Evolutionary conservation across 352 stramenopile genomes (phyloP).

Genomic region (Globisporangium uncinulatum): DNA sequence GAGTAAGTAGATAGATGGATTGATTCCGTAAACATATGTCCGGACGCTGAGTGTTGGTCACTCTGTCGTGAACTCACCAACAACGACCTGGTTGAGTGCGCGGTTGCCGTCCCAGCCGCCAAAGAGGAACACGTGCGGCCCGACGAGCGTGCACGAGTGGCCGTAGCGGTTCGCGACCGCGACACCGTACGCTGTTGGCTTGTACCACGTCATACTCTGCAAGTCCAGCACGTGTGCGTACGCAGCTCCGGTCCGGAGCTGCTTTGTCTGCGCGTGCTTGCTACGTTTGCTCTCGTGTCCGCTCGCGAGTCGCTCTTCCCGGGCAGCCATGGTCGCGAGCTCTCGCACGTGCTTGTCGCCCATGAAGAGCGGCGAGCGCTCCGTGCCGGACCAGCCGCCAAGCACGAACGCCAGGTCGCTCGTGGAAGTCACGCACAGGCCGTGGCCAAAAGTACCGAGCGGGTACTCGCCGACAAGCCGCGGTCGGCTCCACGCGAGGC

Average conservation of each 20-base stretch:
- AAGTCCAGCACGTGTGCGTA: conserved; percentile 60
- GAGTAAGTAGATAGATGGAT: conserved; percentile 27
- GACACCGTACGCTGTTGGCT: conserved; percentile 29
- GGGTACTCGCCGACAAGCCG: conserved; percentile 69
- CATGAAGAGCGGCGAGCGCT: conserved; percentile 71
- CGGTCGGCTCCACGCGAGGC: conserved; percentile 54
- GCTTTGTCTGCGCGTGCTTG: conserved; percentile 28
- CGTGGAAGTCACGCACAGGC: conserved; percentile 24
- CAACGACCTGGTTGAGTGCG: conserved; percentile 69
- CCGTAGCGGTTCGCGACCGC: conserved; percentile 63
- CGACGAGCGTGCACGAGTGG: conserved; percentile 57
- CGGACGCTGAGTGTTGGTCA: not conserved
- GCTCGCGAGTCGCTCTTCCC: conserved; percentile 49
- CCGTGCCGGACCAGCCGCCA: conserved; percentile 71
- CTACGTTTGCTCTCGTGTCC: conserved; percentile 27
- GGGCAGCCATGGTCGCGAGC: conserved; percentile 41
- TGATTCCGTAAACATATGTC: no score
- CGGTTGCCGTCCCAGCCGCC: conserved; percentile 80
- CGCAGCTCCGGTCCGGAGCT: conserved; percentile 38
- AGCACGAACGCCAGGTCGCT: conserved; percentile 53
- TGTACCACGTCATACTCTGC: conserved; percentile 59
- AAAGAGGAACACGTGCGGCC: conserved; percentile 68
- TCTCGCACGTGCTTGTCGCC: conserved; percentile 65
- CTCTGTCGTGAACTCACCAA: conserved; percentile 34
- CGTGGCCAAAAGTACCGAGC: conserved; percentile 57